Evolutionary conservation across 1,284 basidiomycete genomes (phyloP).

Genomic region (Microbotryum saponariae): DNA sequence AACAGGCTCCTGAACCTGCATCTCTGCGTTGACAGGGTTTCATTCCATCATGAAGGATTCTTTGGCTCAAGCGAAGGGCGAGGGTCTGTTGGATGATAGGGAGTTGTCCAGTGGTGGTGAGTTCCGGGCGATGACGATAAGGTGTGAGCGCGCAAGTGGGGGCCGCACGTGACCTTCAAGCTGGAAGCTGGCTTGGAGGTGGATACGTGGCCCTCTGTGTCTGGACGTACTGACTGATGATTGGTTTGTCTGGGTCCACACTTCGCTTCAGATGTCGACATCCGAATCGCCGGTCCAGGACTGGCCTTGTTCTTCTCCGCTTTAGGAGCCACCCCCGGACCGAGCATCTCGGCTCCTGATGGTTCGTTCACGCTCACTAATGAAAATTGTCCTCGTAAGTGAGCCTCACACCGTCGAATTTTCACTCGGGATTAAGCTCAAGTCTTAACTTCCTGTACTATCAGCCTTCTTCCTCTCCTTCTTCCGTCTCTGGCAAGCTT

Average conservation of each 20-base stretch:
- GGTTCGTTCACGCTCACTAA: conserved; percentile 48
- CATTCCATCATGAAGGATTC: conserved; percentile 70
- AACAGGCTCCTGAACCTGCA: no score
- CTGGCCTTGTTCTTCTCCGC: conserved; percentile 63
- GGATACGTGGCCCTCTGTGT: no score
- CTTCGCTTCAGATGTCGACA: conserved; percentile 7
- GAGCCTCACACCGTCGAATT: no score
- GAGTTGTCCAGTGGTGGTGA: conserved; percentile 69
- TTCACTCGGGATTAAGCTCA: no score
- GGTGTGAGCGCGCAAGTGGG: no score
- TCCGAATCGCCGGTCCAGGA: conserved; percentile 50
- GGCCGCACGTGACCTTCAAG: no score
- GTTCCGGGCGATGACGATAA: conserved; percentile 26
- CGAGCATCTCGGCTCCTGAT: conserved; percentile 54
- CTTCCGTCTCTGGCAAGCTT: conserved; percentile 59
- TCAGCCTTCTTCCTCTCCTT: conserved; percentile 53
- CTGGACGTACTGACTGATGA: no score
- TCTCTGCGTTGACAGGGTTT: conserved; percentile 46
- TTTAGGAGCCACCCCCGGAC: conserved; percentile 52
- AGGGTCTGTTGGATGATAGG: conserved; percentile 60
- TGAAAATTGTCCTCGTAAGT: conserved; percentile 49
- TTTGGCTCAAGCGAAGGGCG: conserved; percentile 62
- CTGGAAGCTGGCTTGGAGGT: no score
- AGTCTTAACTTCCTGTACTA: no score
- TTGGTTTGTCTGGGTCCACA: no score